Evolutionary conservation across 768 basidiomycete species (phyloP).

Genomic region (Botryobasidium botryosum): DNA sequence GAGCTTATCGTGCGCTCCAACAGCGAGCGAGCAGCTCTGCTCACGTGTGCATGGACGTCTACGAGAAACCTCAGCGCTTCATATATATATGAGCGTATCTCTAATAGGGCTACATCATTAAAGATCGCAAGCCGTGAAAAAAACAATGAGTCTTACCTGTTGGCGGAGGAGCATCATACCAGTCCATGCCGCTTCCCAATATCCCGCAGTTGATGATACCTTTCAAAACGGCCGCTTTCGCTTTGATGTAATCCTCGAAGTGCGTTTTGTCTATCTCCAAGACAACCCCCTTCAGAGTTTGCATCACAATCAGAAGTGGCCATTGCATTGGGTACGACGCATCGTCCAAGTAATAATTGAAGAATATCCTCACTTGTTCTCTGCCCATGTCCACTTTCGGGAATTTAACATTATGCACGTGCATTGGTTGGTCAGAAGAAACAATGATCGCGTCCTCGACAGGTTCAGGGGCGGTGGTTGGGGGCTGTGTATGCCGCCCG

Average conservation of each 20-base stretch:
- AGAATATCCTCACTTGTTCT: no score
- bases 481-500: no score
- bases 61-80: constrained; percentile 77
- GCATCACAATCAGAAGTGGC: no score
- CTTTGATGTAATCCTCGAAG: constrained; percentile 74
- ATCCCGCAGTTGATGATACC: constrained; percentile 63
- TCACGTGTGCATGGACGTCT: constrained; percentile 81
- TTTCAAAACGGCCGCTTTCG: constrained; percentile 49
- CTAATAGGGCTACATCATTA: constrained; percentile 22
- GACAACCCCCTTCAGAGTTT: no score
- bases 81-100: constrained; percentile 91
- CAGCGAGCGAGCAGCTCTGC: constrained; percentile 55
- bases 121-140: not conserved
- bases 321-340: no score
- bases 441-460: no score
- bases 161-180: constrained; percentile 87
- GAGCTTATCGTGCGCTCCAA: constrained; percentile 67
- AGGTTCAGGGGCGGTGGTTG: no score
- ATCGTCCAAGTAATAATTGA: no score
- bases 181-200: constrained; percentile 66
- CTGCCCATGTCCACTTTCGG: no score
- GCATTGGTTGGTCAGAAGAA: no score
- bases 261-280: constrained; percentile 74
- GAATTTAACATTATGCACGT: no score
- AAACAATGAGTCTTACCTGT: constrained; percentile 48